Base-by-base conservation (phyloP, 2,329 filamentous ascomycete genomes). In the Domatiomyces catenatus region DNA sequence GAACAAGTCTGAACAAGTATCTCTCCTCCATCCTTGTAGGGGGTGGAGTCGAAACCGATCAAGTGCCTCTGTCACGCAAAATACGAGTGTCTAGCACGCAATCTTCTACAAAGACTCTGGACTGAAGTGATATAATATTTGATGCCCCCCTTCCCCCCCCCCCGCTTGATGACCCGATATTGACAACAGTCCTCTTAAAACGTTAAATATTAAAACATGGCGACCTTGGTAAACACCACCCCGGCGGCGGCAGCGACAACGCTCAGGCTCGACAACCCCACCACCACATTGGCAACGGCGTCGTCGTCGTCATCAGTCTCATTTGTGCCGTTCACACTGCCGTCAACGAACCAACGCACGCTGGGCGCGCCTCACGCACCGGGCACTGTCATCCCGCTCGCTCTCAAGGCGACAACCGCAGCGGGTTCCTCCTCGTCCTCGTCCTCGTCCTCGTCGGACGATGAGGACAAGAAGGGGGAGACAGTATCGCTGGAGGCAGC, bases 291-390 rank as follows among this genome's bases (percentile, higher is more conserved):
- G 3, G 3, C 22, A 6, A 6, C 22, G 22, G 22, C 22, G 6
- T 57, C 54, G 15, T 42, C 55, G 8, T 50, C 55, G 28, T 42
- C 55, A 8, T 50, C 55, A 24, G 19, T 64, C 5, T 54, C 54
- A 10, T 70, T 71, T 52, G 62, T 69, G 46, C 56, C 67, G 2
- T 71, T 71, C 50, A 52, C 63, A 19, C 64, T 71, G 4, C 67
- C 69, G 24, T 32, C 64, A 8, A 63, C 58, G n/a, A 71, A 71
- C 53, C 68, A 71, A 52, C 66, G 67, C 4, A 50, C 60, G 12
- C 66, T 71, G 1, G 66, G 67, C 8, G 46, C 60, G 18, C 69
- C 69, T 39, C 69, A 71, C 58, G 64, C 64, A 8, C 48, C 52
- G 4, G 56, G 64, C 20, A 69, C 67, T 0, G 62, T 64, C 1